A percentile compares a stretch with the other conserved stretches of the same genome.
These are phyloP conservation scores for Perkinsus chesapeaki DNA, from an alignment of 169 alveolate species.

Conservation along the genomic window DNA sequence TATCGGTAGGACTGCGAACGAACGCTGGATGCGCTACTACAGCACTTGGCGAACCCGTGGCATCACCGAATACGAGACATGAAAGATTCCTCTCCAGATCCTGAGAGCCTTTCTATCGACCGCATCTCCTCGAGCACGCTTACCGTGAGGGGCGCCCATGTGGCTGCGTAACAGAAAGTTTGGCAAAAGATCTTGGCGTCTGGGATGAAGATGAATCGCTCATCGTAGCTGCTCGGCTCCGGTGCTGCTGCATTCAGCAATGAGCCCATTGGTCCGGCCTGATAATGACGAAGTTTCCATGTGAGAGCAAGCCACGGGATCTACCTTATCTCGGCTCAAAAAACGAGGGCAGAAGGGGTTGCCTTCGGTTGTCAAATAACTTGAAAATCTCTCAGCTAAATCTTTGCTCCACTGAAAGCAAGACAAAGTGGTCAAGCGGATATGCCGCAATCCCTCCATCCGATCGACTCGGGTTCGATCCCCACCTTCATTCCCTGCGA, in stretches of 20 bases:
- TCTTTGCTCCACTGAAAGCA: not conserved
- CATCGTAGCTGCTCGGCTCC: not conserved
- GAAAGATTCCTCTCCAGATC: not conserved
- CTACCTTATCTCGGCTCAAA: not conserved
- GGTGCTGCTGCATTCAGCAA: not conserved
- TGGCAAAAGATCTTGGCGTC: not conserved
- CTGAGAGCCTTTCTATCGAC: not conserved
- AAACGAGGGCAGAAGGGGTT: not conserved
- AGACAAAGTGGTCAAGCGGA: not conserved
- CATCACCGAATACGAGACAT: not conserved
- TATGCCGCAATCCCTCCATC: not conserved
- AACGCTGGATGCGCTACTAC: not conserved
- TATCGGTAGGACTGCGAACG: not conserved
- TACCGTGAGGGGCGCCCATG: not conserved
- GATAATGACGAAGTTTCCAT: not conserved
- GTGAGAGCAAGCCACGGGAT: not conserved
- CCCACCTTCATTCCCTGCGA: constrained; percentile 3
- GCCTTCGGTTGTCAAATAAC: not conserved
- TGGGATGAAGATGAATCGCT: not conserved
- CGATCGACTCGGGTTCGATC: not conserved
- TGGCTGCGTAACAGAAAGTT: not conserved
- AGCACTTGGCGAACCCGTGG: not conserved
- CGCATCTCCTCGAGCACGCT: not conserved
- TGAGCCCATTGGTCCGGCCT: not conserved
- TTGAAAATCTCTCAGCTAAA: not conserved